Evolutionary conservation across 305 asterid genomes (phyloP).

Genomic region (Euphrasia arctica): DNA sequence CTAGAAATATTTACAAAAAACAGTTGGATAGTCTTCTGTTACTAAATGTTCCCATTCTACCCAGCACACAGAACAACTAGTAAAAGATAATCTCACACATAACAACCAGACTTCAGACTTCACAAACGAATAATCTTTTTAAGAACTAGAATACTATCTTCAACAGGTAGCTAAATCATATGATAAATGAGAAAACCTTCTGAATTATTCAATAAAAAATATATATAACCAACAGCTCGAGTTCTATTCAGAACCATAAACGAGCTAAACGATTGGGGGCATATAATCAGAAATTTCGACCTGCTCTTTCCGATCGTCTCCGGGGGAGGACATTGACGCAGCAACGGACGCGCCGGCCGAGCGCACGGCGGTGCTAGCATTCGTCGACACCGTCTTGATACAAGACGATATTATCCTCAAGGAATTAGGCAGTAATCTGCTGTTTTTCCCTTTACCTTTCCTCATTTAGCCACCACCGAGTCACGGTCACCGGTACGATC

Average conservation of each 20-base stretch:
- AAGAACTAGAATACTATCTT: slow-evolving; percentile 15
- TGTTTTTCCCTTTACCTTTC: slow-evolving; percentile 56
- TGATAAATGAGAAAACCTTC: slow-evolving; percentile 11
- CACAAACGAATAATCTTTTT: slow-evolving; percentile 12
- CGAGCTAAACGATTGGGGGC: neutral
- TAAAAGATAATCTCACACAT: slow-evolving; percentile 15
- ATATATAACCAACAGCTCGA: slow-evolving; percentile 22
- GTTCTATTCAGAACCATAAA: slow-evolving; percentile 25
- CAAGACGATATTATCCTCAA: slow-evolving; percentile 90
- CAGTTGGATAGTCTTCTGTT: neutral
- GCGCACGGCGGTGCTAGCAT: slow-evolving; percentile 84
- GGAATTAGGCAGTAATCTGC: slow-evolving; percentile 80
- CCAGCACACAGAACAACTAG: slow-evolving; percentile 13
- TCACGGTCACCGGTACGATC: slow-evolving; percentile 1
- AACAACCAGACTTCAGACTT: neutral
- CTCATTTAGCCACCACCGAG: slow-evolving; percentile 31
- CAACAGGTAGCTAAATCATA: slow-evolving; percentile 1
- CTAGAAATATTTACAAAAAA: neutral
- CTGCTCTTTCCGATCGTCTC: slow-evolving; percentile 91
- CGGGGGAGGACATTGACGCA: slow-evolving; percentile 66
- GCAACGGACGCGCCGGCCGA: slow-evolving; percentile 89
- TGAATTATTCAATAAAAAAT: slow-evolving; percentile 12
- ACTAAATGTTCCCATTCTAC: neutral
- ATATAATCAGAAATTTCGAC: slow-evolving; percentile 33
- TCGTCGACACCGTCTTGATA: slow-evolving; percentile 89